These are phyloP conservation scores for Lactarius hatsudake DNA, from an alignment of 768 basidiomycete species.

Conservation along the genomic window DNA sequence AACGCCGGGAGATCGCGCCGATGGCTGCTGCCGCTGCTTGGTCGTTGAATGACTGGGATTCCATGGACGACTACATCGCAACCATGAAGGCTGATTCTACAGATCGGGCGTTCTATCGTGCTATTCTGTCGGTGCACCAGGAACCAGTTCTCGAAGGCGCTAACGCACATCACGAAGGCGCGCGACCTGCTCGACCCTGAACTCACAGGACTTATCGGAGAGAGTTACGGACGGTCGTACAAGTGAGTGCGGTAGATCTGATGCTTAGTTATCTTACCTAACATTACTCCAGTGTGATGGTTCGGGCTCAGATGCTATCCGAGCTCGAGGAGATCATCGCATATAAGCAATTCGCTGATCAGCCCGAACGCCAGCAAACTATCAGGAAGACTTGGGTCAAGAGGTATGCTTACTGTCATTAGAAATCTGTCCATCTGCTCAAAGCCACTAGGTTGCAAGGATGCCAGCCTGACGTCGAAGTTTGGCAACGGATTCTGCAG, in stretches of 20 bases:
- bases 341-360: slow-evolving; percentile 93
- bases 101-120: slow-evolving; percentile 93
- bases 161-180: slow-evolving; percentile 86
- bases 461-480: slow-evolving; percentile 97
- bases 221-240: slow-evolving; percentile 96
- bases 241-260: slow-evolving; percentile 53
- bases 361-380: slow-evolving; percentile 85
- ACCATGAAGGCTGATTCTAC: slow-evolving; percentile 92
- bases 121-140: slow-evolving; percentile 93
- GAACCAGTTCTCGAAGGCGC: slow-evolving; percentile 90
- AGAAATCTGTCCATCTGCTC: neutral
- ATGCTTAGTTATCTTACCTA: slow-evolving; percentile 4
- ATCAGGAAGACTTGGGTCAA: slow-evolving; percentile 98
- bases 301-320: slow-evolving; percentile 96
- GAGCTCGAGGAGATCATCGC: slow-evolving; percentile 97
- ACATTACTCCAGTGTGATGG: slow-evolving; percentile 66
- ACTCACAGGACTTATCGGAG: slow-evolving; percentile 86
- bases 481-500: slow-evolving; percentile 97
- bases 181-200: slow-evolving; percentile 91
- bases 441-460: slow-evolving; percentile 68
- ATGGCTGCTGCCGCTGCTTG: slow-evolving; percentile 97
- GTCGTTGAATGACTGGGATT: slow-evolving; percentile 96
- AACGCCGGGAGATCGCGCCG: slow-evolving; percentile 88
- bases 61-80: slow-evolving; percentile 95
- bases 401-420: slow-evolving; percentile 49